These are phyloP conservation scores for Diphasiastrum complanatum DNA, from an alignment of 83 land plant species.

Conservation along the genomic window DNA sequence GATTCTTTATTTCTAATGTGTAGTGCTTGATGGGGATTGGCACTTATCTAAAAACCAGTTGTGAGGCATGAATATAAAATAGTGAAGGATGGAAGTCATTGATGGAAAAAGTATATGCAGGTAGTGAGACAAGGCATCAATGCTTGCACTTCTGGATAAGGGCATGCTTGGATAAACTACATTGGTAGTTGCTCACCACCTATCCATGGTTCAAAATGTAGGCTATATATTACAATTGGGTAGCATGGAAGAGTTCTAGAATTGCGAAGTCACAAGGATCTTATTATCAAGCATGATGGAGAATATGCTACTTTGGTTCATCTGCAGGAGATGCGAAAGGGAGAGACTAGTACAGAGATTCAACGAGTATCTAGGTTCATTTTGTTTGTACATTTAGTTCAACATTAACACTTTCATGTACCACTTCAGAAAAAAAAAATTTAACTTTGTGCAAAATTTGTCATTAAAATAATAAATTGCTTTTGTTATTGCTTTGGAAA, in stretches of 20 bases:
- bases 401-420: not conserved
- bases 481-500: no score
- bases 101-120: no score
- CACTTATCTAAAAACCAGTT: no score
- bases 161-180: slow-evolving; percentile 13
- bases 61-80: no score
- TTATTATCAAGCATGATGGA: slow-evolving; percentile 7
- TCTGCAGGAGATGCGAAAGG: slow-evolving; percentile 15
- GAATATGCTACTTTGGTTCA: slow-evolving; percentile 3
- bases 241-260: slow-evolving; percentile 10
- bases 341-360: slow-evolving; percentile 2
- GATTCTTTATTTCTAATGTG: no score
- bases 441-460: no score
- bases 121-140: no score
- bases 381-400: not conserved
- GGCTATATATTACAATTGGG: slow-evolving; percentile 4
- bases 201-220: slow-evolving; percentile 4
- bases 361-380: not conserved
- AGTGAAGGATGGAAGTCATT: no score
- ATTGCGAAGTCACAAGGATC: slow-evolving; percentile 11
- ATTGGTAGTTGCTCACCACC: slow-evolving; percentile 11
- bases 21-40: no score
- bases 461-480: no score
- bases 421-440: not conserved
- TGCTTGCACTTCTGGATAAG: slow-evolving; percentile 11